These are phyloP conservation scores for Inosperma sp. DNA, from an alignment of 768 basidiomycete species.

Conservation along the genomic window DNA sequence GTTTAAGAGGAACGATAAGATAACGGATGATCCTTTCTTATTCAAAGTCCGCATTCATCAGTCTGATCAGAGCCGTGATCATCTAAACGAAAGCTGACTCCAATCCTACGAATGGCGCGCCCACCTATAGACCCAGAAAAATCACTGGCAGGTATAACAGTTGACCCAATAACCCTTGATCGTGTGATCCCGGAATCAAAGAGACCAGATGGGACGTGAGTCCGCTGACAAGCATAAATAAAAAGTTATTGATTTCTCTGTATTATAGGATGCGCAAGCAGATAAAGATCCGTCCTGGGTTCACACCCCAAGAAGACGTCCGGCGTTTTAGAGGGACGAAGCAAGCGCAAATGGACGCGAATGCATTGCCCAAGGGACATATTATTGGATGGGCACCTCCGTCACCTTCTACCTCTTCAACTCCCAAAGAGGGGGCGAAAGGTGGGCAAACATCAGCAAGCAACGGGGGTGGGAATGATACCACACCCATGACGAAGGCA, in stretches of 20 bases:
- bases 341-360: conserved; percentile 67
- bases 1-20: conserved; percentile 16
- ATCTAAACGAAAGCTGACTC: conserved; percentile 3
- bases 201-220: conserved; percentile 83
- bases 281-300: conserved; percentile 86
- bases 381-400: conserved; percentile 78
- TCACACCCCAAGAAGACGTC: conserved; percentile 92
- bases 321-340: conserved; percentile 77
- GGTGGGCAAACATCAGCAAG: conserved; percentile 42
- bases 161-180: conserved; percentile 83
- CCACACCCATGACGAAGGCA: conserved; percentile 44
- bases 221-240: conserved; percentile 9
- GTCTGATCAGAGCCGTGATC: conserved; percentile 4
- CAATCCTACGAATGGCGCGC: conserved; percentile 53
- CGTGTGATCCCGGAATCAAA: conserved; percentile 84
- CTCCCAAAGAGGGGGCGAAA: conserved; percentile 30
- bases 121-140: conserved; percentile 73
- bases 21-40: conserved; percentile 7
- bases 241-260: conserved; percentile 7
- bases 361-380: conserved; percentile 67
- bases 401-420: conserved; percentile 37
- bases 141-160: conserved; percentile 69
- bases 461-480: no score
- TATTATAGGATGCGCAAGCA: conserved; percentile 73
- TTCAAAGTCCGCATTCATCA: conserved; percentile 31